These are phyloP conservation scores for Bipolaris cookei DNA, from an alignment of 2,329 filamentous ascomycete species.

Conservation along the genomic window DNA sequence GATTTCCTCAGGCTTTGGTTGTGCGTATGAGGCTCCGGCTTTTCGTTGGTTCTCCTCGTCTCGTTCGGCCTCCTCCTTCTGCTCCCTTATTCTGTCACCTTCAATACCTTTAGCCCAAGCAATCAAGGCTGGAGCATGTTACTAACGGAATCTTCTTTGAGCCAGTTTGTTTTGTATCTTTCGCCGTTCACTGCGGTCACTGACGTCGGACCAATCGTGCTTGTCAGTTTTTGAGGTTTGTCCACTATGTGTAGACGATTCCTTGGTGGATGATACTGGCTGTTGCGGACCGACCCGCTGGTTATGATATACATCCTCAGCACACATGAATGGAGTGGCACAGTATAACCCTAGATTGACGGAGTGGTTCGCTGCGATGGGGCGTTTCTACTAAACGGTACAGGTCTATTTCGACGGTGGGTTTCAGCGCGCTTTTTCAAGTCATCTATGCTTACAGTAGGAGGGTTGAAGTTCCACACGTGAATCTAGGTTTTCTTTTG, in stretches of 20 bases:
- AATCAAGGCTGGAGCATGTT: slow-evolving; percentile 36
- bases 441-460: background rate
- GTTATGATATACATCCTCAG: slow-evolving; percentile 31
- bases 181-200: slow-evolving; percentile 72
- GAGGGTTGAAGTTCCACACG: background rate
- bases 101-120: slow-evolving; percentile 2
- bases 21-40: slow-evolving; percentile 69
- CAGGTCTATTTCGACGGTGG: too few species aligned
- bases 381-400: background rate
- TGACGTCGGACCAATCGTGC: slow-evolving; percentile 74
- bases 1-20: slow-evolving; percentile 65
- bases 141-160: slow-evolving; percentile 77
- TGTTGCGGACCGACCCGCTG: slow-evolving; percentile 27
- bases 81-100: slow-evolving; percentile 74
- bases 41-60: slow-evolving; percentile 68
- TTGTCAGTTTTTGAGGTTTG: slow-evolving; percentile 28
- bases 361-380: too few species aligned
- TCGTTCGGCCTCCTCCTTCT: slow-evolving; percentile 69
- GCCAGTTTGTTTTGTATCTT: slow-evolving; percentile 79
- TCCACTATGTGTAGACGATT: slow-evolving; percentile 21
- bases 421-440: background rate
- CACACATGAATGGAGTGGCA: background rate
- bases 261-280: slow-evolving; percentile 21
- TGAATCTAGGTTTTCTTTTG: too few species aligned
- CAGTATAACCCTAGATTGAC: background rate